Percentiles rank a stretch among this genome's conserved stretches.
Conservation (phyloP, 2,329 filamentous ascomycete species). For the Botrytis byssoidea region DNA sequence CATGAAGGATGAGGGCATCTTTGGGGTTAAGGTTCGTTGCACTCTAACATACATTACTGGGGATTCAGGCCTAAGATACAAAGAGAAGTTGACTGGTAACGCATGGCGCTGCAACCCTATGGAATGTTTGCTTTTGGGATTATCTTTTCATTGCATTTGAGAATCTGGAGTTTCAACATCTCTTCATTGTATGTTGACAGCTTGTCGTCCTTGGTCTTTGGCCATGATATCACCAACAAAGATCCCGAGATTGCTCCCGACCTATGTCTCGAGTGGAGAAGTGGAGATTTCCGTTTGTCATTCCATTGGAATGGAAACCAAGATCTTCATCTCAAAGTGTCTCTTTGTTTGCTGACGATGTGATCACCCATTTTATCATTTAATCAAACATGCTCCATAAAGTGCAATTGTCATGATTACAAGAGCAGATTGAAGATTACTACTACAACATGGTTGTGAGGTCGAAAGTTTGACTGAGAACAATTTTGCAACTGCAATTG, state of each 20-base stretch:
- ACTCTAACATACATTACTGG: neutral
- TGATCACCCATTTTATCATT: neutral
- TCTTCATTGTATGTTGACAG: neutral
- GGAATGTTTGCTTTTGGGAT: neutral
- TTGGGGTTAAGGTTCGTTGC: constrained; percentile 5
- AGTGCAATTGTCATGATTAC: no score
- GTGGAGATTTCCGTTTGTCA: constrained; percentile 12
- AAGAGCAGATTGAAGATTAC: neutral
- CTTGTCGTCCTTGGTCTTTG: neutral
- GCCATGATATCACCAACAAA: neutral
- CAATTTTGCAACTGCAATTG: neutral
- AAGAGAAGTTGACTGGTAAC: neutral
- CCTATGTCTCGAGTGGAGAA: neutral
- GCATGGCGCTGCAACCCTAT: neutral
- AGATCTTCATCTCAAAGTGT: constrained; percentile 3
- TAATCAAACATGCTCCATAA: neutral
- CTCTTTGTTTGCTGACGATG: neutral
- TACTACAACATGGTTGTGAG: neutral
- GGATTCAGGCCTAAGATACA: neutral
- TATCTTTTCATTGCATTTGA: neutral
- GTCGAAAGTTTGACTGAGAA: neutral
- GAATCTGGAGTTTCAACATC: neutral
- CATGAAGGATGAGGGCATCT: neutral
- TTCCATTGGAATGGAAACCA: neutral
- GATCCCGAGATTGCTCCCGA: constrained; percentile 13